A percentile compares a stretch with the other conserved stretches of the same genome.
phyloP scores from a whole-genome alignment of 164 flowering plant genomes.

The Annona cherimola region DNA sequence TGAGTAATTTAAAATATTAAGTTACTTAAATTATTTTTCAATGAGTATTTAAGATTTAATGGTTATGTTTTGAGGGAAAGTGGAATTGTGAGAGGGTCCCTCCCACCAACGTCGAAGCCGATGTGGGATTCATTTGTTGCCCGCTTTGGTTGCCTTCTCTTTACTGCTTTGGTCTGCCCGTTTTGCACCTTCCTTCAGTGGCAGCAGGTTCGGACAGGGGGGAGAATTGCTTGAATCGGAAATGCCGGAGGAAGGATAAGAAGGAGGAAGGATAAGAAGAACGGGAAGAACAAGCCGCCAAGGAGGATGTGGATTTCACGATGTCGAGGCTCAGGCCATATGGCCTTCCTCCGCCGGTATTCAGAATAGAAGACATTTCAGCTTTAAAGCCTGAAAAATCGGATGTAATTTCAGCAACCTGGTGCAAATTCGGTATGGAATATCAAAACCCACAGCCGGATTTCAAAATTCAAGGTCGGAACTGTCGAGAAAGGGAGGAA shows the following conservation, averaged over 20 bases:
- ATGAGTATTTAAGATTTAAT: too few species aligned
- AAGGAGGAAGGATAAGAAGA: conserved; percentile 64
- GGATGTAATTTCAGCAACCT: neutral
- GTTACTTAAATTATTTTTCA: too few species aligned
- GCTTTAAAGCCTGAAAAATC: neutral
- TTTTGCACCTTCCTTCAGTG: conserved; percentile 69
- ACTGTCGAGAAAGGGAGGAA: neutral
- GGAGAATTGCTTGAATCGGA: conserved; percentile 73
- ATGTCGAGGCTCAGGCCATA: conserved; percentile 56
- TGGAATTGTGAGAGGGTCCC: too few species aligned
- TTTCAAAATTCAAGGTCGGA: neutral
- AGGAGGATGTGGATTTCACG: conserved; percentile 51
- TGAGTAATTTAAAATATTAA: too few species aligned
- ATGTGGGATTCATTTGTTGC: too few species aligned
- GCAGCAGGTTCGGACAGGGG: conserved; percentile 47
- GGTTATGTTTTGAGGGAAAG: too few species aligned
- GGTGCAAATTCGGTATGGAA: neutral
- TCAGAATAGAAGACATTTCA: conserved; percentile 62
- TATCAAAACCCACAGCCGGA: neutral
- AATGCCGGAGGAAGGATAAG: conserved; percentile 71
- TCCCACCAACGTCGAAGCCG: too few species aligned
- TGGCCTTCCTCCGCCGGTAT: conserved; percentile 54
- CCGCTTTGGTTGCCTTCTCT: conserved; percentile 81
- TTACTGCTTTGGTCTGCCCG: conserved; percentile 84
- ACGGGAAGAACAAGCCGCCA: conserved; percentile 32